Evolutionary conservation across 305 asterid species (phyloP), one percentile per base, ranked within the genome.

Genomic region (Solanum chacoense): DNA sequence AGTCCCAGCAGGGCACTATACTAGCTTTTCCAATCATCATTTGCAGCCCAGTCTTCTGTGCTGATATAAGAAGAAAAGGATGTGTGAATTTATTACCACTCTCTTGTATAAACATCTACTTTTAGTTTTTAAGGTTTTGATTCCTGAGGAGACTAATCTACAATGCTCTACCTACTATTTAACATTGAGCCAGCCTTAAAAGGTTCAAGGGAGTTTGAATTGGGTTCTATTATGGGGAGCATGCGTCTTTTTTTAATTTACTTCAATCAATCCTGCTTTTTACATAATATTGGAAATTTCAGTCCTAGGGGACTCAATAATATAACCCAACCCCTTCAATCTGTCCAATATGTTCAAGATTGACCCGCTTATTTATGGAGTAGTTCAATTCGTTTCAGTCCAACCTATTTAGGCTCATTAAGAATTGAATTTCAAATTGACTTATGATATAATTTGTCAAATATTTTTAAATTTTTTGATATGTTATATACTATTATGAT

Each of bases 21-120:
- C 77, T 31, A 59, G 42, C 75, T 84, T 87, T 78, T 84, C 77
- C 78, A 55, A 45, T 75, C 11, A 20, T 69, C 18, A 29, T 79
- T 40, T 29, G 87, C 81, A 67, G 90, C 81, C 83, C 35, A 50
- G 36, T 87, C 90, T 92, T 87, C 78, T 65, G 36, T 84, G 74
- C 73, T 84, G 85, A 32, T 79, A 87, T 76, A 14, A 18, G 88
- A 87, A 77, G 89, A 24, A 75, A 32, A 29, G 35, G 16, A 72
- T 28, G 85, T 79, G 63, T 75, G 28, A 20, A 42, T 45, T 77
- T 36, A 69, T 35, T 59, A 34, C 7, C 38, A 35, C 24, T 84
- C 20, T 80, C 85, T 85, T 90, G 90, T 91, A 84, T 42, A 85
- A 91, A 87, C 91, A 80, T 88, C 59, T 18, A 55, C 24, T 67